Conservation (phyloP, 352 stramenopile species). For the Globisporangium parvum region DNA sequence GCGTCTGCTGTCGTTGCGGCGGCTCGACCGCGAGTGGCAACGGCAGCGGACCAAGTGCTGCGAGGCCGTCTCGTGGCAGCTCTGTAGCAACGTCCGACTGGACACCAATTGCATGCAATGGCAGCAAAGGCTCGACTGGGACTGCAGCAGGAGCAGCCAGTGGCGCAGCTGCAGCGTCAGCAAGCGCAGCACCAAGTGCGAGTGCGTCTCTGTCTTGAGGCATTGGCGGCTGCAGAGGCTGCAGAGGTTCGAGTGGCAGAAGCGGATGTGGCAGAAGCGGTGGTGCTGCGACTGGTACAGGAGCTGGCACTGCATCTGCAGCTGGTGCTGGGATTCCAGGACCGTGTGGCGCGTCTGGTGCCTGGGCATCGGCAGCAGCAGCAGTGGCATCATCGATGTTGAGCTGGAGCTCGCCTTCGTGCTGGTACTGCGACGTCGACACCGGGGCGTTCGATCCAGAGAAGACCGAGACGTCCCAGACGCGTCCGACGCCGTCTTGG, state of each 20-base stretch:
- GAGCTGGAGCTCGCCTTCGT: constrained; percentile 30
- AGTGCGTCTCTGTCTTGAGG: not conserved
- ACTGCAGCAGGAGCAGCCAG: not conserved
- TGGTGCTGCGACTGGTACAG: not conserved
- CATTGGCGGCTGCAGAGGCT: not conserved
- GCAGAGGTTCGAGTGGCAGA: too few species aligned
- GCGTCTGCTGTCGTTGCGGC: constrained; percentile 20
- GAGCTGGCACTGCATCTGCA: not conserved
- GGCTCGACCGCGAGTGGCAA: not conserved
- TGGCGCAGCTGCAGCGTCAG: not conserved
- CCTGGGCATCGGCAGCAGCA: not conserved
- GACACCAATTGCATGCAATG: constrained; percentile 13
- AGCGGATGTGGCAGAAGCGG: too few species aligned
- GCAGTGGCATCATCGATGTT: constrained; percentile 1
- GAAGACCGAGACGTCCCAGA: constrained; percentile 84
- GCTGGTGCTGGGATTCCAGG: not conserved
- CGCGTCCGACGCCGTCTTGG: constrained; percentile 89
- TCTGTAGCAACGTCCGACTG: not conserved
- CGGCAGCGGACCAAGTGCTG: not conserved
- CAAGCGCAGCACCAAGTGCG: not conserved
- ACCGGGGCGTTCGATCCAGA: constrained; percentile 36
- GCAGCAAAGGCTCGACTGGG: constrained; percentile 6
- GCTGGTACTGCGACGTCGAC: constrained; percentile 45
- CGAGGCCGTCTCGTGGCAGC: not conserved
- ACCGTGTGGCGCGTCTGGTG: not conserved